phyloP scores from a whole-genome alignment of 2,329 filamentous ascomycete genomes.

The Penicillium sp. region DNA sequence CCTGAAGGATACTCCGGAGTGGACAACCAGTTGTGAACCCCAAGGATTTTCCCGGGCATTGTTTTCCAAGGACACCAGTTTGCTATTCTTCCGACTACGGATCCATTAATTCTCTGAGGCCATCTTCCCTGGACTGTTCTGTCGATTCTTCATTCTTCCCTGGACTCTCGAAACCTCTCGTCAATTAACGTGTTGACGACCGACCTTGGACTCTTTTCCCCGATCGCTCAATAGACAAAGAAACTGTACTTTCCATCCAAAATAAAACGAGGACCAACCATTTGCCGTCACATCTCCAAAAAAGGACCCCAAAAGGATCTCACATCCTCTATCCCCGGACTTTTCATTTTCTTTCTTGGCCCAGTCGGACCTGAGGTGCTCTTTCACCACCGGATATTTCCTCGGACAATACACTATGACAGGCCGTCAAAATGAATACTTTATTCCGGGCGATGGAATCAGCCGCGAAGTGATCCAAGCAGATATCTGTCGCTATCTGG shows the following conservation, averaged over 20 bases:
- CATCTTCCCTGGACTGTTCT: constrained; percentile 12
- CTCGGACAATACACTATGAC: constrained; percentile 43
- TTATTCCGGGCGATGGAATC: constrained; percentile 78
- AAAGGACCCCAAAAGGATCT: constrained; percentile 16
- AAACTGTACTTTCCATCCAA: constrained; percentile 27
- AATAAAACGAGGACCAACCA: constrained; percentile 23
- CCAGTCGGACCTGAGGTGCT: constrained; percentile 33
- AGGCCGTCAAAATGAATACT: constrained; percentile 72
- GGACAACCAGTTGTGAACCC: constrained; percentile 4
- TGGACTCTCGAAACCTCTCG: constrained; percentile 4
- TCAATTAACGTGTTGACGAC: constrained; percentile 22
- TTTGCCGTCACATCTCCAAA: constrained; percentile 12
- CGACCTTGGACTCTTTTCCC: constrained; percentile 14
- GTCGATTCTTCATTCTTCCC: constrained; percentile 11
- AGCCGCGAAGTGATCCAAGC: constrained; percentile 82
- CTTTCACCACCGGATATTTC: constrained; percentile 28
- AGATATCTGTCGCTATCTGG: constrained; percentile 82
- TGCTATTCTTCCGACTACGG: constrained; percentile 16
- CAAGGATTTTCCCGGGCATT: constrained; percentile 21
- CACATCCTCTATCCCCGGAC: constrained; percentile 15
- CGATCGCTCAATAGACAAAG: constrained; percentile 21
- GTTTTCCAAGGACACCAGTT: constrained; percentile 21
- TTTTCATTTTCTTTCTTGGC: constrained; percentile 29
- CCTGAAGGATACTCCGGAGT: constrained; percentile 1
- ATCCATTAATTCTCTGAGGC: constrained; percentile 7